Conservation (phyloP, 2,329 filamentous ascomycete species). For the Endoconidiophora polonica region DNA sequence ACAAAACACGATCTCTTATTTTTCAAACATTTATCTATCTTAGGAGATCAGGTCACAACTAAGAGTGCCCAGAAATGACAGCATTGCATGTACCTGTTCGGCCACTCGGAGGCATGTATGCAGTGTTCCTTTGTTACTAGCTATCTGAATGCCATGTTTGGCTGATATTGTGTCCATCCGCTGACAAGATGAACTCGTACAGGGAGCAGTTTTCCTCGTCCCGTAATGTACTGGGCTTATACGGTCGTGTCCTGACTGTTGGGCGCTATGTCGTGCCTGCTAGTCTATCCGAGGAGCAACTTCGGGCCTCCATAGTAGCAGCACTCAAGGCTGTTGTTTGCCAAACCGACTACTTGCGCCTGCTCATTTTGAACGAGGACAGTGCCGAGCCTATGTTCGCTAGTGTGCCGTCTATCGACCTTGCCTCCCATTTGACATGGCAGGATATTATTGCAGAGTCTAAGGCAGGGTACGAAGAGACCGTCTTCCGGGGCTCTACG, state of each 20-base stretch:
- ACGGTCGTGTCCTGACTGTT: constrained; percentile 29
- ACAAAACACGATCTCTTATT: too few relatives aligned
- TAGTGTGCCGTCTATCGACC: constrained; percentile 25
- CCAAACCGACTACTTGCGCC: constrained; percentile 25
- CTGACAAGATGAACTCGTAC: constrained; percentile 3
- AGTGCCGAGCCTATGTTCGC: constrained; percentile 28
- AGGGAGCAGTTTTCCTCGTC: constrained; percentile 31
- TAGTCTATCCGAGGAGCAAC: background rate
- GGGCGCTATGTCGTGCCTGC: constrained; percentile 23
- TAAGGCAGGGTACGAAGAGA: constrained; percentile 18
- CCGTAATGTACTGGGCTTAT: constrained; percentile 30
- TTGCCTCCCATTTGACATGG: constrained; percentile 27
- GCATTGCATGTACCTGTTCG: background rate
- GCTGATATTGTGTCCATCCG: background rate
- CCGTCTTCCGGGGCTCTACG: background rate
- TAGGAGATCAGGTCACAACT: too few relatives aligned
- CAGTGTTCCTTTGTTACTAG: too few relatives aligned
- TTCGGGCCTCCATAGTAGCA: background rate
- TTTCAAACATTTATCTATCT: too few relatives aligned
- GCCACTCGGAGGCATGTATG: constrained; percentile 9
- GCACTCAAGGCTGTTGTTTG: background rate
- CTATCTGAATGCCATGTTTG: too few relatives aligned
- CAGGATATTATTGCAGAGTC: constrained; percentile 15
- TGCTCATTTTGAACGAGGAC: constrained; percentile 30
- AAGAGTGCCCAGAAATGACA: too few relatives aligned